Evolutionary conservation across 139 green algal genomes (phyloP).

Genomic region (Chlorella ohadii): DNA sequence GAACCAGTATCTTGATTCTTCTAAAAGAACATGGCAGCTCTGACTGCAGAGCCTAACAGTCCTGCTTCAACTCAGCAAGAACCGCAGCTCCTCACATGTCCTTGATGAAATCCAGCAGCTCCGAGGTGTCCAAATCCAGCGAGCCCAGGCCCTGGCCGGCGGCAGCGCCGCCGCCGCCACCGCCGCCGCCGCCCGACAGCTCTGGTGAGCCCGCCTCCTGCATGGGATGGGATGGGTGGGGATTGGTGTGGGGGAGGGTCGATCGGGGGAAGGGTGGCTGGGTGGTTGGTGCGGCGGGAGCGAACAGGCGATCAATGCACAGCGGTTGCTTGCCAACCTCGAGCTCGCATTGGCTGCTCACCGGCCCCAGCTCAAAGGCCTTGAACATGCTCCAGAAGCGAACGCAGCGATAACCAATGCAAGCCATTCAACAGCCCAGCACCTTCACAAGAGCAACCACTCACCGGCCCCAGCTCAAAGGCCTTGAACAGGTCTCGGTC

Average conservation of each 20-base stretch:
- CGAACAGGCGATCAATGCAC: neutral
- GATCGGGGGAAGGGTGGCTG: too few relatives aligned
- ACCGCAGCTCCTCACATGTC: conserved; percentile 14
- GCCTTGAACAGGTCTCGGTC: conserved; percentile 46
- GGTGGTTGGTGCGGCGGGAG: neutral
- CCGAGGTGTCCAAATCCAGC: conserved; percentile 18
- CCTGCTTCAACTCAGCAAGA: too few relatives aligned
- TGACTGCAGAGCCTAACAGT: too few relatives aligned
- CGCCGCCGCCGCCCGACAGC: neutral
- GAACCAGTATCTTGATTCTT: too few relatives aligned
- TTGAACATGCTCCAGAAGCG: neutral
- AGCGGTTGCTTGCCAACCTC: too few relatives aligned
- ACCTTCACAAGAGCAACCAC: too few relatives aligned
- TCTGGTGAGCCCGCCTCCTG: neutral
- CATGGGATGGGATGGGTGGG: neutral
- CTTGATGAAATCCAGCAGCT: conserved; percentile 40
- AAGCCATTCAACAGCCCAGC: too few relatives aligned
- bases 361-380: neutral
- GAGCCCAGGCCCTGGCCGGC: neutral
- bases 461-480: conserved; percentile 34
- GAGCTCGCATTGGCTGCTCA: too few relatives aligned
- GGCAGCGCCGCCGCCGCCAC: neutral
- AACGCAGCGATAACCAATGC: neutral
- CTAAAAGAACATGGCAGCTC: too few relatives aligned
- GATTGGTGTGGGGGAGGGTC: too few relatives aligned